Base-by-base conservation (phyloP, 2,329 filamentous ascomycete species). In the Cryphonectria carpinicola region DNA sequence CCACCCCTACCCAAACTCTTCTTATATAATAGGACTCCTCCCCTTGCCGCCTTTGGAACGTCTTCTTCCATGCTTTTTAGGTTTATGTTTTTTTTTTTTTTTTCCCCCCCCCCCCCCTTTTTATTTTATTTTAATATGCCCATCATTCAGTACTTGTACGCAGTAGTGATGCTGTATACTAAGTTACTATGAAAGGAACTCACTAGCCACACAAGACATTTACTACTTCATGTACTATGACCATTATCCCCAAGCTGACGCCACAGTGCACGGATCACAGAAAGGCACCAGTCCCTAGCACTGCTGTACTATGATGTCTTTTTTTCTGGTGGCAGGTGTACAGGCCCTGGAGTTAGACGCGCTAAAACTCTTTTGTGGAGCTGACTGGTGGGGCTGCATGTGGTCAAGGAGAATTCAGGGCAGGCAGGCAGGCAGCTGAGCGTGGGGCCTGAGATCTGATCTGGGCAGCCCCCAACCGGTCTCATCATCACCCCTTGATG, bases 401-500 rank as follows among this genome's bases (percentile, higher is more conserved):
- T 56, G 49, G n/a, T 49, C 22, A 54, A 54, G 49, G 22, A 25
- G 52, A 56, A 32, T 28, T 35, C 28, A 32, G 52, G 52, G 52
- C 52, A 58, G 54, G 54, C 54, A 58, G 54, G 52, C 52, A 56
- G 52, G 54, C 54, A 58, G 58, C 58, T 61, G 58, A 61, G 58
- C 17, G 58, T 61, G 58, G 58, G 58, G 58, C 58, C 35, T 61
- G 35, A 58, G 54, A 58, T 58, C 54, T 32, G 54, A 58, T 58
- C 54, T 58, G 54, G 25, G 54, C 54, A 58, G 54, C 54, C 54
- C 54, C 54, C 54, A 61, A 37, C 58, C 35, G 22, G 58, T 39
- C 58, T 61, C 58, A 39, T 61, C 58, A 61, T 32, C 58, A 39
- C 35, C 58, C 58, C 58, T 61, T 61, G 58, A 61, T 39, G 17